phyloP scores from a whole-genome alignment of 805 yeast species.

The Starmerella etchellsii region DNA sequence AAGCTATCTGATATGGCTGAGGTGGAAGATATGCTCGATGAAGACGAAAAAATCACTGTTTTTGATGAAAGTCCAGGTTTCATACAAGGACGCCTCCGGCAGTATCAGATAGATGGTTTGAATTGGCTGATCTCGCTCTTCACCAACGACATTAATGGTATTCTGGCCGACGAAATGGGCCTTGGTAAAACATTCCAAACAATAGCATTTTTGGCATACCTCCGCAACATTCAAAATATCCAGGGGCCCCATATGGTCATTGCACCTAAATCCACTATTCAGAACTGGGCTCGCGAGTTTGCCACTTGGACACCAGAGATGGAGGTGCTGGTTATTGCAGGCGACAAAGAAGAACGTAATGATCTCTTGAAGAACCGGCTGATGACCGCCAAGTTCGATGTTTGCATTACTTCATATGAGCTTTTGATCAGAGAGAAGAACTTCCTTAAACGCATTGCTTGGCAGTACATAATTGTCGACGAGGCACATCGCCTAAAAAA shows the following conservation, averaged over 20 bases:
- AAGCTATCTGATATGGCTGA: constrained; percentile 23
- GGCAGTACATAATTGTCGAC: constrained; percentile 91
- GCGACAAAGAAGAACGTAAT: constrained; percentile 66
- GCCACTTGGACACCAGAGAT: constrained; percentile 92
- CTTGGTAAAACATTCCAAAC: constrained; percentile 92
- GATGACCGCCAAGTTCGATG: constrained; percentile 69
- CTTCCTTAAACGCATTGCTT: constrained; percentile 61
- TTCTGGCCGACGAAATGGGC: constrained; percentile 97
- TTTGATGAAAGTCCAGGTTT: constrained; percentile 74
- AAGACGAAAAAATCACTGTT: constrained; percentile 39
- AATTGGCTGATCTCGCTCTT: constrained; percentile 86
- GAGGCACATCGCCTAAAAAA: constrained; percentile 96
- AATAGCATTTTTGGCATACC: constrained; percentile 77
- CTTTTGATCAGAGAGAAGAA: constrained; percentile 84
- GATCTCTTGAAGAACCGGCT: constrained; percentile 46
- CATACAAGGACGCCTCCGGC: constrained; percentile 62
- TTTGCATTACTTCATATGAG: constrained; percentile 79
- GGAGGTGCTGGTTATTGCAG: constrained; percentile 70
- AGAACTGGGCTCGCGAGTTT: constrained; percentile 93
- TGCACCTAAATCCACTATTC: constrained; percentile 91
- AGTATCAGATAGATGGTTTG: constrained; percentile 86
- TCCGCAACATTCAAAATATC: constrained; percentile 59
- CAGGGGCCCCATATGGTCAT: constrained; percentile 86
- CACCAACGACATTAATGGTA: constrained; percentile 78
- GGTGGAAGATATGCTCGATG: constrained; percentile 30